Base-by-base conservation (phyloP, 331 rosid genomes). In the Spiraea crenata region DNA sequence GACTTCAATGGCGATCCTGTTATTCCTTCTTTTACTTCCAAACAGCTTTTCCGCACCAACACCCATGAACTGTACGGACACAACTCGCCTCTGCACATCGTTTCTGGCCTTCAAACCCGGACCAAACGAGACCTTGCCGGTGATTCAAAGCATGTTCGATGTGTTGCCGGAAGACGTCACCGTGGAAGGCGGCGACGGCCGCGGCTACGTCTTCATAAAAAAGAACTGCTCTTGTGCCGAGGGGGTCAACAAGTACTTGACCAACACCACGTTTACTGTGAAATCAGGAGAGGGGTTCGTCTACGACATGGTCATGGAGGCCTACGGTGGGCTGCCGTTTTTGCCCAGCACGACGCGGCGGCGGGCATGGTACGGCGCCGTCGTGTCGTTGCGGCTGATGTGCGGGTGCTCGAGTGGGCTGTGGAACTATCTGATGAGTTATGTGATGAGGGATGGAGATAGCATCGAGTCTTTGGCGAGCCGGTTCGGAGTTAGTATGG, bases 401-500 rank as follows among this genome's bases (percentile, higher is more conserved):
- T 95, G 99, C 76, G 96, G 98, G 35, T 95, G 99, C 56, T 91
- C 99, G 6, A 91, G 92, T 74, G 92, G 92, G 63, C 59, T 87
- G 51, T 95, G 98, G 99, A 95, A 95, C 77, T 95, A 95, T 85
- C 16, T 95, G 78, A 75, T 88, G 90, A 95, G 96, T 81, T 95
- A 95, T 83, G 93, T 89, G 51, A 64, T 95, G 93, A 90, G 81
- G 79, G 96, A 91, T 73, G 96, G 97, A 39, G 99, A 95, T 15
- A 83, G 89, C 58, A 72, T 91, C 51, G 88, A 78, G 75, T 88
- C 98, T 50, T 72, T 95, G 81, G 91, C 99, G 0, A 91, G 99
- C 60, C 79, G 99, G 56, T 95, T 95, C 65, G 99, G 99, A 62
- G 96, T 95, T 59, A 95, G 96, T 63, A 95, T 95, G 99, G 96